Conservation (phyloP, 2,329 filamentous ascomycete genomes). For the Botrytis squamosa region DNA sequence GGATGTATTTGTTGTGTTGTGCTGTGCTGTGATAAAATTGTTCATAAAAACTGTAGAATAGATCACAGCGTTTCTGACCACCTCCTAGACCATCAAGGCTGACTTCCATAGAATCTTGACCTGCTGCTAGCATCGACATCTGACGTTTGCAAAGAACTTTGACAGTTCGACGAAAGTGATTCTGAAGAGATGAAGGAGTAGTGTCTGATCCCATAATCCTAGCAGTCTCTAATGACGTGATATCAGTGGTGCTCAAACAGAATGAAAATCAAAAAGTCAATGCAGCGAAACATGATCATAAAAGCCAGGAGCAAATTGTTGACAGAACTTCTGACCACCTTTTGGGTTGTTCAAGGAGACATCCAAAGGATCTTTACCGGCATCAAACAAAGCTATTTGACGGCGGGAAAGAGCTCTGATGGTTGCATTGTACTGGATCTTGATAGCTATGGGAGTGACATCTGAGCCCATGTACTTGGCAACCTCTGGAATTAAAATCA, state of each 20-base stretch:
- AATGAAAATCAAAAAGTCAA: not conserved
- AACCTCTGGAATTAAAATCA: conserved; percentile 21
- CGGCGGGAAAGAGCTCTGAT: conserved; percentile 53
- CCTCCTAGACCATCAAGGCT: conserved; percentile 26
- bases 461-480: conserved; percentile 31
- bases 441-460: conserved; percentile 28
- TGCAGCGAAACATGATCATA: not conserved
- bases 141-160: conserved; percentile 53
- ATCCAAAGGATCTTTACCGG: conserved; percentile 45
- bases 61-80: conserved; percentile 6
- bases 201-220: conserved; percentile 32
- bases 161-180: conserved; percentile 38
- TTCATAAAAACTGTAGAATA: not conserved
- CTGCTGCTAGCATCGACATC: conserved; percentile 45
- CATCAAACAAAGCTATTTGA: conserved; percentile 46
- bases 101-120: conserved; percentile 43
- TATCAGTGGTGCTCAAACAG: conserved; percentile 7
- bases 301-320: not conserved
- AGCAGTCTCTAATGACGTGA: conserved; percentile 22
- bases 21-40: not conserved
- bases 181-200: conserved; percentile 27
- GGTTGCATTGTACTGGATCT: conserved; percentile 27
- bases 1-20: not conserved
- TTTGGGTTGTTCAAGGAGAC: not conserved
- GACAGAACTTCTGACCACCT: conserved; percentile 14